These are phyloP conservation scores for Pseudogymnoascus destructans DNA, from an alignment of 2,329 filamentous ascomycete genomes.

Conservation along the genomic window DNA sequence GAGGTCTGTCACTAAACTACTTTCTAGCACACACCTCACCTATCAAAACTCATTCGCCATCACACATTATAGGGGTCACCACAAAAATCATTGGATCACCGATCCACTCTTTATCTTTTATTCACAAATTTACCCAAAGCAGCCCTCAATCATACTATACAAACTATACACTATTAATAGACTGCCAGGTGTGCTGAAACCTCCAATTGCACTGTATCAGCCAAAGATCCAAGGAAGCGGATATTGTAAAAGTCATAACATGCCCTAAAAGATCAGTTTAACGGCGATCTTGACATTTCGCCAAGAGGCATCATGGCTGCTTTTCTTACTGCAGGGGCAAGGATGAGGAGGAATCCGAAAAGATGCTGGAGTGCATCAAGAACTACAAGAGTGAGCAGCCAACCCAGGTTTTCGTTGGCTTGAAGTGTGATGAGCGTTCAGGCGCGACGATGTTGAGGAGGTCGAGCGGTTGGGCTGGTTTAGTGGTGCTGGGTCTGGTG, in stretches of 20 bases:
- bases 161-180: background rate
- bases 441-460: background rate
- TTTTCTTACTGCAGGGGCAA: background rate
- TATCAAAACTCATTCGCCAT: background rate
- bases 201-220: too few relatives aligned
- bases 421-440: background rate
- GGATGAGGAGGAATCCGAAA: background rate
- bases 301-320: background rate
- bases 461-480: background rate
- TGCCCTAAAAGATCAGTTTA: background rate
- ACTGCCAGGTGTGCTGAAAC: background rate
- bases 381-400: background rate
- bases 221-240: background rate
- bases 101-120: background rate
- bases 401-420: background rate
- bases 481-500: background rate
- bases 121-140: background rate
- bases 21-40: slow-evolving; percentile 6
- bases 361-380: background rate
- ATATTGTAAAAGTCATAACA: background rate
- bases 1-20: background rate
- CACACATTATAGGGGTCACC: slow-evolving; percentile 4
- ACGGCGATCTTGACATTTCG: background rate
- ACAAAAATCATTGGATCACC: background rate
- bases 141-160: background rate